phyloP scores from a whole-genome alignment of 352 stramenopile genomes.

The Phytophthora pini region DNA sequence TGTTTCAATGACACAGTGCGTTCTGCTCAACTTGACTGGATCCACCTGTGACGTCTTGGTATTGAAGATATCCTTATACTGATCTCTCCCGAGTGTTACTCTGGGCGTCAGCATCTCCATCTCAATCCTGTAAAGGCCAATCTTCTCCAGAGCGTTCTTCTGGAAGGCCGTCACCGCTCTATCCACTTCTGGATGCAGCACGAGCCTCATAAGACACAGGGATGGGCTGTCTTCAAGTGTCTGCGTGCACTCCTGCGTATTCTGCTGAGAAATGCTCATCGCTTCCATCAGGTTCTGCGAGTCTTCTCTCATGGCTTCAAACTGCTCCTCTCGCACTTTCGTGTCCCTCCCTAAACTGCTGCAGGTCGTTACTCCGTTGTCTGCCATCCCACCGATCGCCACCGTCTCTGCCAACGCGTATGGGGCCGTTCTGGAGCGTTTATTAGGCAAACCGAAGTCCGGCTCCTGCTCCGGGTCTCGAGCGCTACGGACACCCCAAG shows the following conservation, averaged over 20 bases:
- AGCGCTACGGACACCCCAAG: constrained; percentile 23
- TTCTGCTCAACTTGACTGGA: constrained; percentile 66
- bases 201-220: constrained; percentile 64
- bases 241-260: constrained; percentile 80
- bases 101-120: constrained; percentile 55
- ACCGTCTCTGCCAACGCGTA: constrained; percentile 17
- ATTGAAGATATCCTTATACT: constrained; percentile 61
- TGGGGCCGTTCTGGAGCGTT: constrained; percentile 29
- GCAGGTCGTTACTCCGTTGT: constrained; percentile 14
- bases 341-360: constrained; percentile 23
- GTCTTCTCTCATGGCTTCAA: constrained; percentile 43
- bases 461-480: constrained; percentile 49
- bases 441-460: constrained; percentile 31
- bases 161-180: constrained; percentile 61
- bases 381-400: neutral
- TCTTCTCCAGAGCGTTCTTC: constrained; percentile 58
- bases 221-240: constrained; percentile 67
- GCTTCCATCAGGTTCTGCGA: constrained; percentile 74
- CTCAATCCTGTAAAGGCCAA: constrained; percentile 64
- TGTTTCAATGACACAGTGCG: constrained; percentile 69
- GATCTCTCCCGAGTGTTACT: constrained; percentile 64
- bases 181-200: constrained; percentile 74
- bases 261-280: constrained; percentile 78
- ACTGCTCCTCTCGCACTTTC: constrained; percentile 34
- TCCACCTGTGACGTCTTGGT: constrained; percentile 62